Evolutionary conservation across 2,329 filamentous ascomycete genomes (phyloP).

Genomic region (Phialocephala subalpina): DNA sequence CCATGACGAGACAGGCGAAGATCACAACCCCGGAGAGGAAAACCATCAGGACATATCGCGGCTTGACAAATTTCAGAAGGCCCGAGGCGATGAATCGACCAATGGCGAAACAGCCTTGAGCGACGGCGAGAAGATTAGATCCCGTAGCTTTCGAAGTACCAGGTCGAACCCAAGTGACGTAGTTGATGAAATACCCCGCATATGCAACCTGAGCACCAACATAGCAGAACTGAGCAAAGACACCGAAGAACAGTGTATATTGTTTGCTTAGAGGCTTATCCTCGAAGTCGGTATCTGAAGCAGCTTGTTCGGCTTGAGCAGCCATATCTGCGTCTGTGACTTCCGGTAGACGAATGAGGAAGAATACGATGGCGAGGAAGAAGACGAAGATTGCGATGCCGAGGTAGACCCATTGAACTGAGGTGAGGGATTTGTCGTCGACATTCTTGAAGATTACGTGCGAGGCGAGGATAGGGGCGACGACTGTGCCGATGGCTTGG

Average conservation of each 20-base stretch:
- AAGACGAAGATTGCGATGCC: conserved; percentile 79
- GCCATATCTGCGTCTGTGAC: conserved; percentile 59
- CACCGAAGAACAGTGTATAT: conserved; percentile 72
- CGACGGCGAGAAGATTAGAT: conserved; percentile 73
- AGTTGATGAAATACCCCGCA: conserved; percentile 69
- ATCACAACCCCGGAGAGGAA: conserved; percentile 67
- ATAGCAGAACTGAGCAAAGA: conserved; percentile 81
- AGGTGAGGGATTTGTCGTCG: conserved; percentile 60
- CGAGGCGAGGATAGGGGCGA: conserved; percentile 76
- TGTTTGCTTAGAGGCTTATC: conserved; percentile 44
- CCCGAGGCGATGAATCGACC: conserved; percentile 75
- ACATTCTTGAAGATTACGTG: conserved; percentile 72
- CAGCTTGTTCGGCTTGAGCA: conserved; percentile 48
- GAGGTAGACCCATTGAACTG: conserved; percentile 85
- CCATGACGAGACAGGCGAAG: conserved; percentile 52
- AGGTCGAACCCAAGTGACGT: conserved; percentile 52
- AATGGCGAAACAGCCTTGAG: conserved; percentile 76
- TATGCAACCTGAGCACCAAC: conserved; percentile 57
- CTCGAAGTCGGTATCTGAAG: conserved; percentile 31
- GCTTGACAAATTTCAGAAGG: conserved; percentile 68
- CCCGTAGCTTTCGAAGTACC: conserved; percentile 55
- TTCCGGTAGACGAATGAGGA: conserved; percentile 70
- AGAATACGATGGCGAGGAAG: conserved; percentile 71
- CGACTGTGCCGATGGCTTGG: conserved; percentile 76
- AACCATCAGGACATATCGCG: conserved; percentile 72